Base-by-base conservation (phyloP, 441 rosid species). In the Pelargonium australe region DNA sequence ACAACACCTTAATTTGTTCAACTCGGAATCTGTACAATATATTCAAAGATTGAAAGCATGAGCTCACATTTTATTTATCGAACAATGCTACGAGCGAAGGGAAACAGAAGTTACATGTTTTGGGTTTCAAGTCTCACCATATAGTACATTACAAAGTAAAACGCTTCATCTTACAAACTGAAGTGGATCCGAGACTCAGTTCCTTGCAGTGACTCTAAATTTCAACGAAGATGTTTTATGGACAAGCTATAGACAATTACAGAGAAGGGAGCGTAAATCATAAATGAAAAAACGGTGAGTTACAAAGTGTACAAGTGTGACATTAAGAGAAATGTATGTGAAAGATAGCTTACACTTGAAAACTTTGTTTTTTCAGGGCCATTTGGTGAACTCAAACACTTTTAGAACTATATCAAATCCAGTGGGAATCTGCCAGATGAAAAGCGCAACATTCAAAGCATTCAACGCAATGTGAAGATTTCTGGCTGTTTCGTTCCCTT, bases 391-490 rank as follows among this genome's bases (percentile, higher is more conserved):
- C 74, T 92, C 94, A 64, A 90, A 83, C 31, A 90, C 97, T 81
- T 84, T 86, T 41, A 80, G 67, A 62, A 90, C 86, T 3, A 89
- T 89, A 68, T 92, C 96, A 68, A 89, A 62, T 70, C 98, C 97
- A 6, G 94, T 87, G 68, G 96, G 97, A 72, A 89, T 81, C 80
- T 90, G 89, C 88, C 80, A 86, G 55, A 92, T 63, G 63, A 90
- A 92, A 31, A 87, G 92, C 62, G 78, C 45, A 67, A 94, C 89
- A 45, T 94, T 89, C 51, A 87, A 40, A 1, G 79, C 66, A 68
- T 91, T 89, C 85, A 91, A 80, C 1, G 89, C 84, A 65, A 88
- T 94, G 83, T 94, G 96, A 71, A 94, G 87, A 79, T 64, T 89
- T 76, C 96, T 84, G 0, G 96, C 96, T 0, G 89, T 82, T 77